A percentile compares a stretch with the other conserved stretches of the same genome.
Evolutionary conservation across 2,329 filamentous ascomycete genomes (phyloP).

Genomic region (Atkinsonella hypoxylon): DNA sequence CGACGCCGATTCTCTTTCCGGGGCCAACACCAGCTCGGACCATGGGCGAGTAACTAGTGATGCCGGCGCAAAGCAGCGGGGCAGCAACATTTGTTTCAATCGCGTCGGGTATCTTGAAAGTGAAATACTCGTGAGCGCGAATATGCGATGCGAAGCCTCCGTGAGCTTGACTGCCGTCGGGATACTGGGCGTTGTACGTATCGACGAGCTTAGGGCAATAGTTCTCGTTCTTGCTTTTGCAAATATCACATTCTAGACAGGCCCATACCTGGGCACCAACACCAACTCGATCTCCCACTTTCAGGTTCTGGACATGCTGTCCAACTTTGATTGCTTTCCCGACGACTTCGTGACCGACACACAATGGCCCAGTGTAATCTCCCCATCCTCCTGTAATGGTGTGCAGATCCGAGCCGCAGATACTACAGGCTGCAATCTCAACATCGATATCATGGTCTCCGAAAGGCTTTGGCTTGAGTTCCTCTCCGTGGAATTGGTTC

Average conservation of each 20-base stretch:
- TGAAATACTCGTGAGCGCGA: slow-evolving; percentile 44
- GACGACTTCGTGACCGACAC: slow-evolving; percentile 47
- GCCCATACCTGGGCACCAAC: slow-evolving; percentile 49
- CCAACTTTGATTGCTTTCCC: slow-evolving; percentile 41
- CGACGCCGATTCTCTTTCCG: slow-evolving; percentile 58
- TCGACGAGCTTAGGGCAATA: slow-evolving; percentile 36
- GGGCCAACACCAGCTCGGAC: slow-evolving; percentile 54
- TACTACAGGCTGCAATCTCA: slow-evolving; percentile 57
- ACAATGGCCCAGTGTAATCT: slow-evolving; percentile 31
- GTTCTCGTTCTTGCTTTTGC: slow-evolving; percentile 36
- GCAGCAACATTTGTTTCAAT: slow-evolving; percentile 39
- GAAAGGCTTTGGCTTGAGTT: slow-evolving; percentile 26
- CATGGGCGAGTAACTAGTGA: slow-evolving; percentile 62
- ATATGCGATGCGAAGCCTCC: slow-evolving; percentile 48
- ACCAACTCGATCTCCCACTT: slow-evolving; percentile 52
- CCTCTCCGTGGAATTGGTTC: slow-evolving; percentile 27
- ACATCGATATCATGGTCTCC: slow-evolving; percentile 43
- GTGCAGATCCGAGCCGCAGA: slow-evolving; percentile 51
- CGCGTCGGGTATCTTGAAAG: slow-evolving; percentile 43
- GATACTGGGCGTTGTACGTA: slow-evolving; percentile 47
- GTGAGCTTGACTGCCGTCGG: slow-evolving; percentile 48
- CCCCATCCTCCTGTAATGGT: slow-evolving; percentile 47
- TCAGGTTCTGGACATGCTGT: slow-evolving; percentile 32
- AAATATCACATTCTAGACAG: slow-evolving; percentile 39
- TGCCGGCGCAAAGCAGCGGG: slow-evolving; percentile 66